phyloP scores from a whole-genome alignment of 169 alveolate species.

The Plasmodium gallinaceum region DNA sequence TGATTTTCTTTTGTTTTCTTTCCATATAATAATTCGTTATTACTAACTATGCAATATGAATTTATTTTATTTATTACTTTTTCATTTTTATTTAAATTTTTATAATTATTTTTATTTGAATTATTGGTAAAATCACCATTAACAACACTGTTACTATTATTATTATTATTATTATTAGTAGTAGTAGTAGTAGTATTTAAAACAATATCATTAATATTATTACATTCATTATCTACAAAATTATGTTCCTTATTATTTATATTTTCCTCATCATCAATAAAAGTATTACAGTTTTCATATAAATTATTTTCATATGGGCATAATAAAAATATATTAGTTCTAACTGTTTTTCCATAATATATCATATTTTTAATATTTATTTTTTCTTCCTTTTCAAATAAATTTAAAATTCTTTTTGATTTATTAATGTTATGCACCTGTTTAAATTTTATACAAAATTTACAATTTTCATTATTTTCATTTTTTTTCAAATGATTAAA shows the following conservation, averaged over 20 bases:
- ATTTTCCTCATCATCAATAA: conserved; percentile 11
- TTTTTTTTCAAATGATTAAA: conserved; percentile 62
- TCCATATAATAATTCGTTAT: conserved; percentile 52
- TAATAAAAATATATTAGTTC: conserved; percentile 52
- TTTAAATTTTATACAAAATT: conserved; percentile 62
- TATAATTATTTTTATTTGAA: background rate
- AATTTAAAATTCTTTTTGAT: conserved; percentile 31
- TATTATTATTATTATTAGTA: background rate
- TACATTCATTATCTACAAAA: background rate
- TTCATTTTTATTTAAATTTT: conserved; percentile 2
- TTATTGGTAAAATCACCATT: background rate
- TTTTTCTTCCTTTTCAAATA: conserved; percentile 34
- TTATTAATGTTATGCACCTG: conserved; percentile 37
- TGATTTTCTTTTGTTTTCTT: conserved; percentile 38
- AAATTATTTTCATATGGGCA: conserved; percentile 69
- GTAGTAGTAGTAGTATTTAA: too few relatives aligned
- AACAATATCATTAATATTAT: background rate
- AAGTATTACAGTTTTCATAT: conserved; percentile 49
- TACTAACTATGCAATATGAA: conserved; percentile 23
- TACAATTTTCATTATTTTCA: conserved; percentile 40
- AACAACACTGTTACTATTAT: background rate
- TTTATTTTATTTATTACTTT: conserved; percentile 11
- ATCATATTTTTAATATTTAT: conserved; percentile 55
- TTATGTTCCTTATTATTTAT: background rate
- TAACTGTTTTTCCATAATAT: conserved; percentile 69